Percentiles rank a stretch among this genome's conserved stretches.
Conservation (phyloP, 495 filamentous ascomycete species). For the Hyaloscypha variabilis region DNA sequence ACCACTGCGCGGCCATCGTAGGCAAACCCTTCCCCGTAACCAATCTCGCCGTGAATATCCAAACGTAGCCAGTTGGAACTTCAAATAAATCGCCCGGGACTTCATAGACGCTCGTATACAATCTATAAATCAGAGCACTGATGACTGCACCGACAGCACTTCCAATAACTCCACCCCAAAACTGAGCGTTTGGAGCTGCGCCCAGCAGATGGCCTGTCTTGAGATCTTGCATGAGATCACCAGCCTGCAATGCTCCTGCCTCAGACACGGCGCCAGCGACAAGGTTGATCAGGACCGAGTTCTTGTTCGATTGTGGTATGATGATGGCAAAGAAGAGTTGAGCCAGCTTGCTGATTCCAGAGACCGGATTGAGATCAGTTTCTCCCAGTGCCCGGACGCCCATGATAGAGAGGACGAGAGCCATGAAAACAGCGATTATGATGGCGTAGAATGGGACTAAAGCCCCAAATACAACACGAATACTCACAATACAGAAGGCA, state of each 20-base stretch:
- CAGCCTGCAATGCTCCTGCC: slow-evolving; percentile 90
- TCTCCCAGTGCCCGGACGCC: slow-evolving; percentile 93
- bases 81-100: slow-evolving; percentile 89
- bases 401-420: slow-evolving; percentile 90
- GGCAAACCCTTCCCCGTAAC: slow-evolving; percentile 94
- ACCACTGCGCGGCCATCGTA: slow-evolving; percentile 76
- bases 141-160: slow-evolving; percentile 86
- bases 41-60: slow-evolving; percentile 93
- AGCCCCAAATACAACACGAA: slow-evolving; percentile 75
- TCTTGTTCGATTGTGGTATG: slow-evolving; percentile 74
- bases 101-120: slow-evolving; percentile 88
- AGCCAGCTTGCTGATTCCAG: slow-evolving; percentile 93
- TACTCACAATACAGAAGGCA: slow-evolving; percentile 75
- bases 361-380: slow-evolving; percentile 96
- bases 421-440: slow-evolving; percentile 81
- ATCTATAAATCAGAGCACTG: slow-evolving; percentile 82
- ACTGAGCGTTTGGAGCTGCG: slow-evolving; percentile 91
- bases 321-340: slow-evolving; percentile 92
- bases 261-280: slow-evolving; percentile 90
- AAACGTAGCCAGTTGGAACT: slow-evolving; percentile 91
- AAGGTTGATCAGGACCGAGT: slow-evolving; percentile 88
- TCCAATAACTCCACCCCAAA: slow-evolving; percentile 94
- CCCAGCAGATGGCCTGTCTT: slow-evolving; percentile 95
- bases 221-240: slow-evolving; percentile 97
- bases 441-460: slow-evolving; percentile 71